Evolutionary conservation across 108 stramenopile genomes (phyloP).

Genomic region (Conticribra weissflogii): DNA sequence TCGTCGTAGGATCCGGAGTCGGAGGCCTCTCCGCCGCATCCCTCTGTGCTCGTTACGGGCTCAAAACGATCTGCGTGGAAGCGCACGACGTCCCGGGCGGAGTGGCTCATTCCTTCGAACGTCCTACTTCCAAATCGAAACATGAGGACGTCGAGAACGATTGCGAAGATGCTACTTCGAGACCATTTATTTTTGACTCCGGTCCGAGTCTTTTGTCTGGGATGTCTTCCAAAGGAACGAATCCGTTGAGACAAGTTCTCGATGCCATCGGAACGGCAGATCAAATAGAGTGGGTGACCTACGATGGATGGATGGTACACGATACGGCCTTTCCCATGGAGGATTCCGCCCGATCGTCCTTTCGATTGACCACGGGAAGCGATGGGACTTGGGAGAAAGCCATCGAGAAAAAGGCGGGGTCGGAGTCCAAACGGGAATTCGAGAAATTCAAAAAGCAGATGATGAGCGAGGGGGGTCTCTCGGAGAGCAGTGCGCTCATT

Average conservation of each 20-base stretch:
- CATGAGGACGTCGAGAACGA: background rate
- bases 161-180: background rate
- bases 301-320: conserved; percentile 77
- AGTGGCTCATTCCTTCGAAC: conserved; percentile 79
- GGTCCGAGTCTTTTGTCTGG: conserved; percentile 73
- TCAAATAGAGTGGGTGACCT: conserved; percentile 54
- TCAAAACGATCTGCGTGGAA: conserved; percentile 80
- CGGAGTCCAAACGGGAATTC: conserved; percentile 48
- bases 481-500: conserved; percentile 66
- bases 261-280: conserved; percentile 78
- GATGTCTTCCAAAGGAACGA: conserved; percentile 59
- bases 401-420: conserved; percentile 65
- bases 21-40: conserved; percentile 87
- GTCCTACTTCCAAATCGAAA: conserved; percentile 13
- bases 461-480: conserved; percentile 51
- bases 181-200: conserved; percentile 68
- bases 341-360: conserved; percentile 54
- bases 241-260: conserved; percentile 85
- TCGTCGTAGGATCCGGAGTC: conserved; percentile 83
- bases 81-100: conserved; percentile 87
- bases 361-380: conserved; percentile 64
- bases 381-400: conserved; percentile 58
- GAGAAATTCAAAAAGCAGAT: conserved; percentile 51
- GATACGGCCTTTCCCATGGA: conserved; percentile 47
- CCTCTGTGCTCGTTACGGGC: conserved; percentile 70